phyloP scores from a whole-genome alignment of 495 filamentous ascomycete genomes.

The Parachaetomium inaequale region DNA sequence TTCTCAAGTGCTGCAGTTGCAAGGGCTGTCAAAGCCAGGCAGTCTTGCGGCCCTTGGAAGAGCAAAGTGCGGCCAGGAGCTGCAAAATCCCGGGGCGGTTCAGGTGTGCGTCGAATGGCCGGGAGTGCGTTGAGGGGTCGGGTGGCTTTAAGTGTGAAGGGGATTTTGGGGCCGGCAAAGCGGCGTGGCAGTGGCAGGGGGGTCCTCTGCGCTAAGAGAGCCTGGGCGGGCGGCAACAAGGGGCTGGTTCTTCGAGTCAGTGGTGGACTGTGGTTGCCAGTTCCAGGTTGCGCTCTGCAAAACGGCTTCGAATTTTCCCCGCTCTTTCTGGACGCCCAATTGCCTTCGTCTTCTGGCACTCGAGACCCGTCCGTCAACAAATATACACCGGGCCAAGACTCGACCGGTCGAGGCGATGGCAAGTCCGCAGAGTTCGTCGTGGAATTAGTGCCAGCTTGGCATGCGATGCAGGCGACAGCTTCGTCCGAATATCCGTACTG shows the following conservation, averaged over 20 bases:
- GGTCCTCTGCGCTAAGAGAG: conserved; percentile 23
- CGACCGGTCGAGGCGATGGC: conserved; percentile 20
- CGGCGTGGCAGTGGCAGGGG: conserved; percentile 16
- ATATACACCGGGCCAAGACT: conserved; percentile 14
- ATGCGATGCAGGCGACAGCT: conserved; percentile 16
- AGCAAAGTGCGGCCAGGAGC: neutral
- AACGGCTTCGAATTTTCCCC: conserved; percentile 27
- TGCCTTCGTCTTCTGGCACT: conserved; percentile 3
- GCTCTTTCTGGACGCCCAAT: conserved; percentile 15
- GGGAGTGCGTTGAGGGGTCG: conserved; percentile 29
- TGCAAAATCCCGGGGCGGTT: conserved; percentile 22
- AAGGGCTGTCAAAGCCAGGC: conserved; percentile 22
- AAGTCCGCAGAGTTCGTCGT: conserved; percentile 6
- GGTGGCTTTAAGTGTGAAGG: conserved; percentile 18
- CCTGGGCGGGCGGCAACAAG: conserved; percentile 28
- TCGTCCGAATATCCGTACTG: neutral
- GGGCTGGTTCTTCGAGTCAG: conserved; percentile 31
- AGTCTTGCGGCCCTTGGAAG: conserved; percentile 12
- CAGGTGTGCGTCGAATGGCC: conserved; percentile 8
- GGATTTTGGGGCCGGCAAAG: conserved; percentile 15
- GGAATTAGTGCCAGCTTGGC: conserved; percentile 33
- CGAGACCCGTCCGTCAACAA: conserved; percentile 12
- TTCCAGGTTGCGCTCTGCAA: conserved; percentile 11
- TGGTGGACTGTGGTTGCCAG: conserved; percentile 6
- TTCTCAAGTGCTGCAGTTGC: conserved; percentile 21